Evolutionary conservation across 768 basidiomycete genomes (phyloP), one percentile per base, ranked within the genome.

Genomic region (Pisolithus orientalis): DNA sequence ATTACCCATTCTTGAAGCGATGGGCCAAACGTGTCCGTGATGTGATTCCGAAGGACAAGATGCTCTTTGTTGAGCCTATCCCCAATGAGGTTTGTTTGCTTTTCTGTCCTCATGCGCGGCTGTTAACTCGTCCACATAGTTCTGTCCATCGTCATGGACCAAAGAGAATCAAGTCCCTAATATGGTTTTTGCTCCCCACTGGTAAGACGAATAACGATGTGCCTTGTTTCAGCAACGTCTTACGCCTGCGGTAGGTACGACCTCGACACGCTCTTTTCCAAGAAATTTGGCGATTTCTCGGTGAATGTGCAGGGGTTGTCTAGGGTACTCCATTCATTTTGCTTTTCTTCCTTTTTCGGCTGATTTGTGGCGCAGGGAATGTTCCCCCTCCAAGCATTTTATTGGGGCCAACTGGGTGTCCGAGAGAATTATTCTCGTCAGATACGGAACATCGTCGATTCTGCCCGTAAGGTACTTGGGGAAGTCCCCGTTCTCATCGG

Each of bases 251-350:
- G 5, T 50, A 92, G 90, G 90, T 98, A 99, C 58, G 95, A 98
- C 64, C 77, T 99, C 6, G 85, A 94, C 51, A 82, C 84, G 6
- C 74, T 99, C 6, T 98, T 97, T 70, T 68, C 71, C 25, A 96
- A 96, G 66, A 78, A 80, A 2, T 91, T 91, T 56, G 84, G 89
- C 0, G 80, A 88, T 60, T 88, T 97, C 67, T 84, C 83, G 0
- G 89, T 92, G 40, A 95, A 98, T 63, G 94, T 98, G 0, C 95
- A 97, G 72, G 93, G 88, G 0, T 69, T 97, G 13, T 87, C 95
- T 0, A 74, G 88, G 67, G 94, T 94, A 62, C 39, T 79, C 67
- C 34, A 8, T 28, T 38, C 21, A 13, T 17, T 27, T 44, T 27
- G 11, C 7, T 5, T 9, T 11, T 24, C 39, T 27, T 0, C 31